These are phyloP conservation scores for Colletotrichum viniferum DNA, from an alignment of 2,329 filamentous ascomycete genomes.

Conservation along the genomic window DNA sequence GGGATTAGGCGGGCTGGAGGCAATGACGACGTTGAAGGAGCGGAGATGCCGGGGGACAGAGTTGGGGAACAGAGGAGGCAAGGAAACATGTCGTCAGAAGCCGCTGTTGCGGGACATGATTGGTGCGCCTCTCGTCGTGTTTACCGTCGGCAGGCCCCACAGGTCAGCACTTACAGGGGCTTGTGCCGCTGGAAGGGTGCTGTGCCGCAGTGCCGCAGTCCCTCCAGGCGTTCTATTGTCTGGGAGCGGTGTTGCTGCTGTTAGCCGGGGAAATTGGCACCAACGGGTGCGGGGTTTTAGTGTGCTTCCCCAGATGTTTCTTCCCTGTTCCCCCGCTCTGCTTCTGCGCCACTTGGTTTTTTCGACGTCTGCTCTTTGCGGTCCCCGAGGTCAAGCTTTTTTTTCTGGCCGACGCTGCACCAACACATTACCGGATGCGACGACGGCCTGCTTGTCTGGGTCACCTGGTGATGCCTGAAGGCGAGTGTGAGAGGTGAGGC, in stretches of 20 bases:
- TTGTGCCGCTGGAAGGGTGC: background rate
- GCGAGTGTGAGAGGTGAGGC: background rate
- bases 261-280: slow-evolving; percentile 3
- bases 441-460: background rate
- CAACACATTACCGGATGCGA: background rate
- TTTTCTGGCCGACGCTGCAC: background rate
- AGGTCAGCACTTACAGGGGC: background rate
- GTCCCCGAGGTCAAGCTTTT: slow-evolving; percentile 8
- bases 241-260: background rate
- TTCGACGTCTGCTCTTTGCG: background rate
- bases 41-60: background rate
- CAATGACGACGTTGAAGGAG: slow-evolving; percentile 12
- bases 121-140: slow-evolving; percentile 11
- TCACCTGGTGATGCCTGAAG: background rate
- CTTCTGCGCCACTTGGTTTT: background rate
- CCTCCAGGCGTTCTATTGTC: background rate
- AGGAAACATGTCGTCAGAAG: slow-evolving; percentile 8
- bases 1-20: slow-evolving; percentile 2
- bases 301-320: slow-evolving; percentile 19
- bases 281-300: slow-evolving; percentile 19
- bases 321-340: slow-evolving; percentile 13
- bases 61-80: background rate
- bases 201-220: background rate
- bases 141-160: background rate
- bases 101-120: background rate